phyloP scores from a whole-genome alignment of 2,329 filamentous ascomycete genomes.

The Fusarium setosum region DNA sequence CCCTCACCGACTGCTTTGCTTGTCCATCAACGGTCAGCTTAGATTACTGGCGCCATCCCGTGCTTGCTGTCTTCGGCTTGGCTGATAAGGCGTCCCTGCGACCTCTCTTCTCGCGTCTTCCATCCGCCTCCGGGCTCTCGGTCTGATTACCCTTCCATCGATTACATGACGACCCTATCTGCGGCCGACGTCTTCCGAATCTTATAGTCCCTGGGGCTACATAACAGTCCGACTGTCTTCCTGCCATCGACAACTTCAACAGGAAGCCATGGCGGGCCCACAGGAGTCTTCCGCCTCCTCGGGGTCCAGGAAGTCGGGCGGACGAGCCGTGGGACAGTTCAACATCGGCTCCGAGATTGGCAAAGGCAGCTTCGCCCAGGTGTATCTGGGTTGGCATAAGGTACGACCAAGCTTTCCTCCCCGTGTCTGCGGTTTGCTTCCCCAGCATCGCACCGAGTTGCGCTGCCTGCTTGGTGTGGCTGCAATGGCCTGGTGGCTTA shows the following conservation, averaged over 20 bases:
- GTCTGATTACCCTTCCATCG: slow-evolving; percentile 32
- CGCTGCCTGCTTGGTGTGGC: slow-evolving; percentile 18
- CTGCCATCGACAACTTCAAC: slow-evolving; percentile 47
- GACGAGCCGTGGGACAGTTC: slow-evolving; percentile 75
- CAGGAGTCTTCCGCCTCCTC: slow-evolving; percentile 50
- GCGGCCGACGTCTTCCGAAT: slow-evolving; percentile 49
- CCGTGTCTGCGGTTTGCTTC: slow-evolving; percentile 14
- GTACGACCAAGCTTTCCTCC: slow-evolving; percentile 55
- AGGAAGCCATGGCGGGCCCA: slow-evolving; percentile 54
- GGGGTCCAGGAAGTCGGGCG: slow-evolving; percentile 49
- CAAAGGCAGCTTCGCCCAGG: slow-evolving; percentile 96
- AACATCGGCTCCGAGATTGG: slow-evolving; percentile 90
- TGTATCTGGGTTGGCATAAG: slow-evolving; percentile 88
- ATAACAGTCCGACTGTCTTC: slow-evolving; percentile 46
- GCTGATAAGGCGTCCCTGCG: slow-evolving; percentile 24
- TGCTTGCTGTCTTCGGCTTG: slow-evolving; percentile 20
- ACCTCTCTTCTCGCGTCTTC: slow-evolving; percentile 20
- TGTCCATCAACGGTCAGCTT: slow-evolving; percentile 26
- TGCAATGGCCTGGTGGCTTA: slow-evolving; percentile 5
- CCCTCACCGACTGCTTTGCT: slow-evolving; percentile 42
- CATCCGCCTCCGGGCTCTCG: slow-evolving; percentile 19
- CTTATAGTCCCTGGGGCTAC: slow-evolving; percentile 52
- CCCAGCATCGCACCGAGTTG: slow-evolving; percentile 15
- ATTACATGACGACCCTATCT: slow-evolving; percentile 55
- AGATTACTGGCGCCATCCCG: slow-evolving; percentile 17